A percentile compares a stretch with the other conserved stretches of the same genome.
Evolutionary conservation across 257 asterid species (phyloP).

Genomic region (Ballota nigra): DNA sequence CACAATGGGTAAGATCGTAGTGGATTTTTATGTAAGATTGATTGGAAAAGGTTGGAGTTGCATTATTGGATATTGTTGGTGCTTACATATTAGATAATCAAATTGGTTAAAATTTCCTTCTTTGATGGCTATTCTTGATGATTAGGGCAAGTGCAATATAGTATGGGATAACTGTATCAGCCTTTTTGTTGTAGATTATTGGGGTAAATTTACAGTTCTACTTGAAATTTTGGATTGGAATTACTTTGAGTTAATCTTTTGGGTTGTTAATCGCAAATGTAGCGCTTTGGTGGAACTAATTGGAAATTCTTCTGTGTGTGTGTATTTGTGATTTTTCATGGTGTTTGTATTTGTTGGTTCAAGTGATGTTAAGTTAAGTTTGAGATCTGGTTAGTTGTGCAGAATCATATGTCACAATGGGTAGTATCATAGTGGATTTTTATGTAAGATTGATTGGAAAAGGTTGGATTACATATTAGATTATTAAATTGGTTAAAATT

Average conservation of each 20-base stretch:
- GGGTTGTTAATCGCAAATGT: neutral
- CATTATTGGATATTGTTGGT: neutral
- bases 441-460: neutral
- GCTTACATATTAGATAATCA: neutral
- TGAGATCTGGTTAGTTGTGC: neutral
- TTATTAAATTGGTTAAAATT: neutral
- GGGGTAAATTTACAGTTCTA: conserved; percentile 36
- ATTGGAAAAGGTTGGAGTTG: neutral
- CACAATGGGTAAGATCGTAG: neutral
- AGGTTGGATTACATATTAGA: neutral
- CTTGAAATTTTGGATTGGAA: neutral
- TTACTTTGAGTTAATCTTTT: neutral
- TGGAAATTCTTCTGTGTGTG: too few species aligned
- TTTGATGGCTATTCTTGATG: neutral
- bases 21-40: neutral
- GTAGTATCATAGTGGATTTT: neutral
- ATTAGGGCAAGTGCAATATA: neutral
- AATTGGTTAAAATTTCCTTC: neutral
- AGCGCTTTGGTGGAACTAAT: neutral
- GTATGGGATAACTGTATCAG: neutral
- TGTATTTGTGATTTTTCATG: too few species aligned
- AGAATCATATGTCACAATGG: neutral
- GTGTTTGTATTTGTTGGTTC: neutral
- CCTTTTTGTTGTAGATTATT: neutral
- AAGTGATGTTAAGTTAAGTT: neutral